Evolutionary conservation across 495 filamentous ascomycete species (phyloP).

Genomic region (Lasiosphaeria miniovina): DNA sequence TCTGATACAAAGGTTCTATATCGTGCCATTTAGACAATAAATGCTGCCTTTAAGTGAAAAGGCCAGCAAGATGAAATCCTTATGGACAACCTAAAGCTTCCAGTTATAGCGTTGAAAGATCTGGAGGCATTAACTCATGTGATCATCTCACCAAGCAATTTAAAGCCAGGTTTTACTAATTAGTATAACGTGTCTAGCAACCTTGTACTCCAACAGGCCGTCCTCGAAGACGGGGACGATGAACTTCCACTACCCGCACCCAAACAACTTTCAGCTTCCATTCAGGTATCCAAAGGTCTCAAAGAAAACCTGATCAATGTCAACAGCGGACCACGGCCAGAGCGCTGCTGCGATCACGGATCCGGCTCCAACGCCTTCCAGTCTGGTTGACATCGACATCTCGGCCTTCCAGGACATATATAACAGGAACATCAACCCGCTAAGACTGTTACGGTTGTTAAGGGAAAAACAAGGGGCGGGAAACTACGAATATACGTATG

Average conservation of each 20-base stretch:
- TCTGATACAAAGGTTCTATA: too few species aligned
- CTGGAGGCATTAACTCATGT: too few species aligned
- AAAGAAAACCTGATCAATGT: neutral
- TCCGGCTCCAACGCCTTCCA: neutral
- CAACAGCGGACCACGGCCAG: neutral
- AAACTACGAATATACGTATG: neutral
- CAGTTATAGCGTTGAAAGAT: too few species aligned
- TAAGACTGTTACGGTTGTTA: neutral
- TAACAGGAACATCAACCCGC: neutral
- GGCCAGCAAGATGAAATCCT: too few species aligned
- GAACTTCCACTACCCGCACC: neutral
- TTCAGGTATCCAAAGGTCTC: neutral
- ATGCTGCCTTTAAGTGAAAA: too few species aligned
- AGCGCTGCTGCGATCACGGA: neutral
- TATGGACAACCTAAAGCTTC: too few species aligned
- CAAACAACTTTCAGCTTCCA: neutral
- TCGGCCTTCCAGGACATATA: neutral
- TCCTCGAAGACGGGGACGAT: neutral
- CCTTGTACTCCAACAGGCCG: neutral
- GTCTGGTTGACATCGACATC: neutral
- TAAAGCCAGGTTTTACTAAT: too few species aligned
- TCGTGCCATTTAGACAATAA: too few species aligned
- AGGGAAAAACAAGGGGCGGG: neutral
- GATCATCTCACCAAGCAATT: too few species aligned
- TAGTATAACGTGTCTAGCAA: neutral